These are phyloP conservation scores for Penicillium sclerotiorum DNA, from an alignment of 2,329 filamentous ascomycete species.

Conservation along the genomic window DNA sequence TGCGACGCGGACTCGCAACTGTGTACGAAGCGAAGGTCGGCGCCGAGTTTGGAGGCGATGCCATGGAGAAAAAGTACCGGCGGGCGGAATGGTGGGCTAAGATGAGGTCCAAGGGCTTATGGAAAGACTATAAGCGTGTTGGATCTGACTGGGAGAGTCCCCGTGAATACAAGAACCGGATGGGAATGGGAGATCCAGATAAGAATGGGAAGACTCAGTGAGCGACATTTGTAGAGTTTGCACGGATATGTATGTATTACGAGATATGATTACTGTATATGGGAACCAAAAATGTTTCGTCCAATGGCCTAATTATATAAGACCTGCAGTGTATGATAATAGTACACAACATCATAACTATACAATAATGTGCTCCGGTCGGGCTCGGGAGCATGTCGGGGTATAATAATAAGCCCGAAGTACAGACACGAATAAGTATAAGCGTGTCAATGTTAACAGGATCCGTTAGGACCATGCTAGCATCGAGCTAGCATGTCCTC, in stretches of 20 bases:
- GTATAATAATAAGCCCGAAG: constrained; percentile 21
- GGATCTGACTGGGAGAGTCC: constrained; percentile 73
- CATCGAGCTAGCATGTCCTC: background rate
- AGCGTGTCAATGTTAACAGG: constrained; percentile 5
- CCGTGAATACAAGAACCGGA: constrained; percentile 77
- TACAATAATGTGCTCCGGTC: constrained; percentile 14
- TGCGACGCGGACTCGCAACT: constrained; percentile 80
- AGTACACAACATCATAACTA: constrained; percentile 21
- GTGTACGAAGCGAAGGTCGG: constrained; percentile 92
- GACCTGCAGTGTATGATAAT: constrained; percentile 15
- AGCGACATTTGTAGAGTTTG: background rate
- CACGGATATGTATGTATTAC: constrained; percentile 14
- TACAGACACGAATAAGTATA: constrained; percentile 3
- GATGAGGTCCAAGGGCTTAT: constrained; percentile 69
- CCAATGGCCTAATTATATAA: background rate
- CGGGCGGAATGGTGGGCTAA: constrained; percentile 61
- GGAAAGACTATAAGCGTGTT: constrained; percentile 61
- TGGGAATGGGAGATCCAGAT: constrained; percentile 48
- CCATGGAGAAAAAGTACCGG: constrained; percentile 52
- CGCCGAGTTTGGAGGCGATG: constrained; percentile 79
- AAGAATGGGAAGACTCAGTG: constrained; percentile 25
- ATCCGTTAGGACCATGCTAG: constrained; percentile 14
- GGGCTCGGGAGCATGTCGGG: constrained; percentile 13
- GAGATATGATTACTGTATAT: constrained; percentile 17
- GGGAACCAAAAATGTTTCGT: background rate